Percentiles rank a stretch among this genome's conserved stretches.
Evolutionary conservation across 148 eudicot species (phyloP).

Genomic region (Beta vulgaris): DNA sequence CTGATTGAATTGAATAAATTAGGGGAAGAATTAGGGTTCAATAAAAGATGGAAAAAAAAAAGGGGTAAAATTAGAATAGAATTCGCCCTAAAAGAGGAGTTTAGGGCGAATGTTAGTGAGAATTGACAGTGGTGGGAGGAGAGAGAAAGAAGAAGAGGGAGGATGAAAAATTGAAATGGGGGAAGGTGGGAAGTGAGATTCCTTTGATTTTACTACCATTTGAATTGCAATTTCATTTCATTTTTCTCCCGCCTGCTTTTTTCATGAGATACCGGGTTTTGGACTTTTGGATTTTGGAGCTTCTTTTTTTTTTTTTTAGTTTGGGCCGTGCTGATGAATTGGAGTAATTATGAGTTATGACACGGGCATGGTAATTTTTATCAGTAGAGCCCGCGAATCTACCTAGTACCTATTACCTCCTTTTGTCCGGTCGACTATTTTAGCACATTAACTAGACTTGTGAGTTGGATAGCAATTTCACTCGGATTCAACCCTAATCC

Average conservation of each 20-base stretch:
- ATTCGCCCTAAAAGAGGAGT: constrained; percentile 26
- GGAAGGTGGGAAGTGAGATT: not conserved
- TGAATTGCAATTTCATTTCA: constrained; percentile 18
- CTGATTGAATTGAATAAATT: constrained; percentile 12
- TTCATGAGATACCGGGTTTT: too few species aligned
- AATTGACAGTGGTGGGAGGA: not conserved
- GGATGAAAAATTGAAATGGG: not conserved
- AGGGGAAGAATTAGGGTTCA: not conserved
- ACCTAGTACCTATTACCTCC: too few species aligned
- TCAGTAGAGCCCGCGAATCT: too few species aligned
- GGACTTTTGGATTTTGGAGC: too few species aligned
- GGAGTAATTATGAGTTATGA: too few species aligned
- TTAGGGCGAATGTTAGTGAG: constrained; percentile 22
- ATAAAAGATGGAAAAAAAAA: not conserved
- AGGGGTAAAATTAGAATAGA: not conserved
- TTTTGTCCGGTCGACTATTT: too few species aligned
- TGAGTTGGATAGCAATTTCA: too few species aligned
- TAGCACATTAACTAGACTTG: too few species aligned
- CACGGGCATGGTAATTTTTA: too few species aligned
- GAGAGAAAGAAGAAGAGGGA: not conserved
- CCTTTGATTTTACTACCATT: not conserved
- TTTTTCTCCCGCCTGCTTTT: constrained; percentile 24
- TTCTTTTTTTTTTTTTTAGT: not conserved
- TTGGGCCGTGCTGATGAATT: too few species aligned
- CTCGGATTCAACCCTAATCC: too few species aligned